phyloP scores from a whole-genome alignment of 2,329 filamentous ascomycete species.

The Verticillium albo-atrum region DNA sequence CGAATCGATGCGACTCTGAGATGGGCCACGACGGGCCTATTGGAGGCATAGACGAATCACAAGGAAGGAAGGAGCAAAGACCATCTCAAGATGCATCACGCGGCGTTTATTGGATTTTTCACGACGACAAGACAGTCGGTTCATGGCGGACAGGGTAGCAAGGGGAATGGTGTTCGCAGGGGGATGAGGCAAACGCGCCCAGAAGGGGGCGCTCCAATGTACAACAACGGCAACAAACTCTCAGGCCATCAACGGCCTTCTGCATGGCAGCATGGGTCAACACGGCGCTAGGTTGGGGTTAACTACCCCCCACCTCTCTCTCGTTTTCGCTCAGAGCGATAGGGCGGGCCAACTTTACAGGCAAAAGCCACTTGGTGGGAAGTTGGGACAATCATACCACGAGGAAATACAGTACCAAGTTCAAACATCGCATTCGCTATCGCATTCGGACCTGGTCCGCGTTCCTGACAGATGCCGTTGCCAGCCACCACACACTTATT shows the following conservation, averaged over 20 bases:
- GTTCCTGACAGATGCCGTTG: too few relatives aligned
- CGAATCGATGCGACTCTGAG: slow-evolving; percentile 36
- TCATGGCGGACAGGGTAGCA: neutral
- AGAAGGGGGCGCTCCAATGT: neutral
- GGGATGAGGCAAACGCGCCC: neutral
- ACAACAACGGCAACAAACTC: neutral
- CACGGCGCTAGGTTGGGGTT: neutral
- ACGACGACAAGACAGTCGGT: neutral
- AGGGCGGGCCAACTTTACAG: neutral
- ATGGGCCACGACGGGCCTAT: neutral
- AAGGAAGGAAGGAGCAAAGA: neutral
- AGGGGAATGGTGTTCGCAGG: neutral
- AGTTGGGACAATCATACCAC: too few relatives aligned
- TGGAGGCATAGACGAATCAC: neutral
- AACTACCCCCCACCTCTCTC: neutral
- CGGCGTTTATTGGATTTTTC: neutral
- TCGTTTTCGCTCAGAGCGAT: neutral
- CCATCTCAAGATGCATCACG: neutral
- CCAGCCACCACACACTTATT: too few relatives aligned
- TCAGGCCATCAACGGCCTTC: neutral
- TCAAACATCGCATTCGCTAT: neutral
- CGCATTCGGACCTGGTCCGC: neutral
- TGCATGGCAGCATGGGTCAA: neutral
- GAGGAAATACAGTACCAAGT: neutral
- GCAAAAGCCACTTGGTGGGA: neutral